Conservation (phyloP, 257 asterid species). For the Coffea canephora region DNA sequence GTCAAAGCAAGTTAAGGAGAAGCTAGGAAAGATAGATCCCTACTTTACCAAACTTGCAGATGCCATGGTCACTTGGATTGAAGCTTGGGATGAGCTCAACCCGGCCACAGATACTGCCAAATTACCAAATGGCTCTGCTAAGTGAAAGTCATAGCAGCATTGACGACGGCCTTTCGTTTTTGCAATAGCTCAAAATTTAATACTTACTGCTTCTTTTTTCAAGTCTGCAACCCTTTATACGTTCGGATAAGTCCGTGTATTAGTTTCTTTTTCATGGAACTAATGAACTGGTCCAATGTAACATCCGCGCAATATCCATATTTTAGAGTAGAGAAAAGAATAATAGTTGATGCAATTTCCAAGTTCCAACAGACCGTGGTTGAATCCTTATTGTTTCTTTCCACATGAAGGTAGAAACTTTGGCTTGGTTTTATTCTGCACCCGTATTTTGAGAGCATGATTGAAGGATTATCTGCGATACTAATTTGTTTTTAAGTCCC, state of each 20-base stretch:
- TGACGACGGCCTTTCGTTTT: not conserved
- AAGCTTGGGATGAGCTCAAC: slow-evolving; percentile 90
- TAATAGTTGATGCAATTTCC: not conserved
- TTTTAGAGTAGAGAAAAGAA: slow-evolving; percentile 7
- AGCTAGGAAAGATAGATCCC: slow-evolving; percentile 66
- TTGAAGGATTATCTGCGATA: too few species aligned
- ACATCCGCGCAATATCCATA: not conserved
- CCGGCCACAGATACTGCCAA: slow-evolving; percentile 33
- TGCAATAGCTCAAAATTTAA: not conserved
- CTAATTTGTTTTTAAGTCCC: not conserved
- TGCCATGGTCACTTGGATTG: slow-evolving; percentile 86
- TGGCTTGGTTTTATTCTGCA: not conserved
- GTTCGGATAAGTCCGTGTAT: not conserved
- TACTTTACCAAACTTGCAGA: slow-evolving; percentile 75
- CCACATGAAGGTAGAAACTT: not conserved
- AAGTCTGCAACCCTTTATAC: not conserved
- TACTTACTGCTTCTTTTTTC: not conserved
- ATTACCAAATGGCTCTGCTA: slow-evolving; percentile 21
- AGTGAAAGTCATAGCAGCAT: not conserved
- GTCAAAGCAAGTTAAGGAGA: slow-evolving; percentile 67
- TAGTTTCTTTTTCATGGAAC: not conserved
- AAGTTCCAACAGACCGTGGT: not conserved
- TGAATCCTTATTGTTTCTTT: not conserved
- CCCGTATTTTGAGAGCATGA: too few species aligned
- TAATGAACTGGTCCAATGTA: slow-evolving; percentile 1